Base-by-base conservation (phyloP, 805 yeast genomes). In the Candida khao-thaluensis region DNA sequence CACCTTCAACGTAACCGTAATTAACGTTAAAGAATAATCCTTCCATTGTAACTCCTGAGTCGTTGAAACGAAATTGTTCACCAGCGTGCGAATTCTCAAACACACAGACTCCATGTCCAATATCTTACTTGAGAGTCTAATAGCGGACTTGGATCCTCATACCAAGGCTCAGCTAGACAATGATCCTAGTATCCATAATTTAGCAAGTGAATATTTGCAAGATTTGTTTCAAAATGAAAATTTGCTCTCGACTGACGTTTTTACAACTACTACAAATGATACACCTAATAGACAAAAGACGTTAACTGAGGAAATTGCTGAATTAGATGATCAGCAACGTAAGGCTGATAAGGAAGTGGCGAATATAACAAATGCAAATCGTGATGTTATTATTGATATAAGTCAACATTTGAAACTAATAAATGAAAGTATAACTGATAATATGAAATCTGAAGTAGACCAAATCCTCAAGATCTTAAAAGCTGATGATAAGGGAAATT, bases 21-120 rank as follows among this genome's bases (percentile, higher is more conserved):
- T 91, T 90, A 47, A 89, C 74, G 69, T 93, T 93, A 70, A 93
- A 93, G 64, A 74, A 88, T 35, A 91, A 74, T 18, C 97, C 97
- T 62, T 93, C 98, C 99, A 91, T 91, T 38, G 18, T 37, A 14
- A 27, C 30, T 27, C 30, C 30, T 16, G 6, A 27, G 30, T 27
- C 30, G 30, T 27, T 12, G 30, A 12, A 18, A 17, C 23, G 32
- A 29, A 17, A 29, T 11, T 17, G n/a, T 16, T 22, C 10, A 26
- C 5, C 14, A 26, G 29, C 17, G 17, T 26, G 16, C 29, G 29
- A 14, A 14, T 12, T 26, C 29, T 26, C 29, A 11, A 9, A n/a
- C n/a, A n/a, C n/a, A n/a, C n/a, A n/a, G 4, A 4, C 5, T 23
- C 4, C 7, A 64, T 64, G 71, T 55, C 69, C 2, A 49, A 49